phyloP scores from a whole-genome alignment of 140 eudicot species.

The Erigeron philadelphicus region DNA sequence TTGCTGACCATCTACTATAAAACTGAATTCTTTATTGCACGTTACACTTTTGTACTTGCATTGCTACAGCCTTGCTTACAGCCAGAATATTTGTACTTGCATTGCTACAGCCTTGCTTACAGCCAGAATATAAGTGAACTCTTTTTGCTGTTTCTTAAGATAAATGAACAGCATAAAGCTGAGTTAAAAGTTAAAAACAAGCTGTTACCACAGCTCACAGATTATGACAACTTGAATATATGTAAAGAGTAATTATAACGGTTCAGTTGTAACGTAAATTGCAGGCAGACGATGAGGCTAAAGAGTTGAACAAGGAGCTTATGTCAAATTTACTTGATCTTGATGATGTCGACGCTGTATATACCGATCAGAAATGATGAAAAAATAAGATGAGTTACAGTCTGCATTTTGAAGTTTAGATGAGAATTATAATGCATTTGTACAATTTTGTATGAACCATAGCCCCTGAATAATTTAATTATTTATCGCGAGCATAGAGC shows the following conservation, averaged over 20 bases:
- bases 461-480: background rate
- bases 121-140: background rate
- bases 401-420: slow-evolving; percentile 1
- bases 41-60: background rate
- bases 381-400: slow-evolving; percentile 1
- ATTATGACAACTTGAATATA: background rate
- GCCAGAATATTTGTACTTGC: background rate
- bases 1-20: background rate
- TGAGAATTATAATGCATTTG: slow-evolving; percentile 7
- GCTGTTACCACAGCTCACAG: background rate
- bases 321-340: slow-evolving; percentile 80
- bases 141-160: background rate
- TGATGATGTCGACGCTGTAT: slow-evolving; percentile 98
- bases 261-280: slow-evolving; percentile 9
- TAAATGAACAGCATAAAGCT: background rate
- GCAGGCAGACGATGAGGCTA: slow-evolving; percentile 98
- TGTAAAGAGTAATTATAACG: background rate
- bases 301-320: slow-evolving; percentile 81
- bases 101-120: slow-evolving; percentile 18
- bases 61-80: slow-evolving; percentile 16
- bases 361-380: slow-evolving; percentile 73
- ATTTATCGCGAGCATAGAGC: too few relatives aligned
- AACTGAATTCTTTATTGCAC: slow-evolving; percentile 10
- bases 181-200: too few relatives aligned
- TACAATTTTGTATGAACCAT: slow-evolving; percentile 27